Percentiles rank a stretch among this genome's conserved stretches.
phyloP scores from a whole-genome alignment of 345 rosid genomes.

The Salix arbutifolia region DNA sequence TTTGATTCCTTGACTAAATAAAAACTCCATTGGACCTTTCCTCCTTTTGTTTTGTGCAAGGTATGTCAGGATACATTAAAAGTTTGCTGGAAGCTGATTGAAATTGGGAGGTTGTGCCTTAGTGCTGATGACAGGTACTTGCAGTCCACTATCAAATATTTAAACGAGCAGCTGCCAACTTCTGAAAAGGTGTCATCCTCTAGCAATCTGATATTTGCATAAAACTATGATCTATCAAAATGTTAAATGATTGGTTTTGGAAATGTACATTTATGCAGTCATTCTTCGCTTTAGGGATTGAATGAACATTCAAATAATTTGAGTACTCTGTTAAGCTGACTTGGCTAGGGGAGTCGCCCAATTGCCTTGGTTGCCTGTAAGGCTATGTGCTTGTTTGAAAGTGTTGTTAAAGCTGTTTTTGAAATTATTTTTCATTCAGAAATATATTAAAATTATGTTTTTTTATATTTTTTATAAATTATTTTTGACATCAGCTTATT shows the following conservation, averaged over 20 bases:
- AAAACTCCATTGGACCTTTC: background rate
- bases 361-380: too few species aligned
- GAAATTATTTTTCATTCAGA: too few species aligned
- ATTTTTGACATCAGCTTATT: too few species aligned
- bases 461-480: too few species aligned
- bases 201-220: background rate
- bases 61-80: conserved; percentile 33
- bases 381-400: rapidly evolving
- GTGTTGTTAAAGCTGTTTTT: too few species aligned
- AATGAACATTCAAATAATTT: too few species aligned
- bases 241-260: background rate
- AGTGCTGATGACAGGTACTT: conserved; percentile 44
- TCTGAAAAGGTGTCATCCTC: conserved; percentile 1
- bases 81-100: conserved; percentile 58
- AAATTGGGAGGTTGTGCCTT: conserved; percentile 52
- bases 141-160: conserved; percentile 43
- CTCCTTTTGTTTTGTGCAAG: conserved; percentile 42
- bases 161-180: conserved; percentile 34
- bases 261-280: background rate
- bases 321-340: too few species aligned
- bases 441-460: too few species aligned
- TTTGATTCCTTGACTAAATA: background rate
- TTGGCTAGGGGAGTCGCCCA: too few species aligned
- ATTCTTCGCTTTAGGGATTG: too few species aligned
- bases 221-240: background rate